Conservation (phyloP, 139 green algal species). For the Coelastrella sp. region DNA sequence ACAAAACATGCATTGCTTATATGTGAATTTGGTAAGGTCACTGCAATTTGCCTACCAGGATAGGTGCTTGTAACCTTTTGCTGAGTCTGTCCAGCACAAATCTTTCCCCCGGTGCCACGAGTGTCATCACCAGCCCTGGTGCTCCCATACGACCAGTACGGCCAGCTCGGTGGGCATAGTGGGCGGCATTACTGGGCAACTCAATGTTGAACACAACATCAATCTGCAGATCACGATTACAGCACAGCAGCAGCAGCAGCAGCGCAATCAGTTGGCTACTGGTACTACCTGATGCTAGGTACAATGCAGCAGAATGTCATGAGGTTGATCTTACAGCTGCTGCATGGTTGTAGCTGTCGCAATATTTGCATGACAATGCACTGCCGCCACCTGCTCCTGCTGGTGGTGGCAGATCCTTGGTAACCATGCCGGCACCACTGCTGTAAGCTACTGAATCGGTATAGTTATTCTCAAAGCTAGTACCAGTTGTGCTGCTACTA, state of each 20-base stretch:
- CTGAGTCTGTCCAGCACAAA: slow-evolving; percentile 87
- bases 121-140: slow-evolving; percentile 77
- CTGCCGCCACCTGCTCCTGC: no score
- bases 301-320: no score
- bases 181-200: slow-evolving; percentile 83
- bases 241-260: background rate
- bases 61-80: slow-evolving; percentile 68
- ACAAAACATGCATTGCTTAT: background rate
- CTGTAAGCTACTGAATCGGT: no score
- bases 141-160: slow-evolving; percentile 84
- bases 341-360: no score
- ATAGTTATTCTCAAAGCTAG: no score
- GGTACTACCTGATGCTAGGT: no score
- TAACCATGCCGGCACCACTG: no score
- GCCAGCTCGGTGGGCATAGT: slow-evolving; percentile 93
- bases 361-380: no score
- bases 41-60: slow-evolving; percentile 56
- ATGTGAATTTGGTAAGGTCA: background rate
- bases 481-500: no score
- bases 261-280: background rate
- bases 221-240: slow-evolving; percentile 51
- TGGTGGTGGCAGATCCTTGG: no score
- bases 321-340: no score
- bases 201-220: slow-evolving; percentile 95
- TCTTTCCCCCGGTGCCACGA: slow-evolving; percentile 73